These are phyloP conservation scores for Saraca asoca DNA, from an alignment of 331 rosid species.

Conservation along the genomic window DNA sequence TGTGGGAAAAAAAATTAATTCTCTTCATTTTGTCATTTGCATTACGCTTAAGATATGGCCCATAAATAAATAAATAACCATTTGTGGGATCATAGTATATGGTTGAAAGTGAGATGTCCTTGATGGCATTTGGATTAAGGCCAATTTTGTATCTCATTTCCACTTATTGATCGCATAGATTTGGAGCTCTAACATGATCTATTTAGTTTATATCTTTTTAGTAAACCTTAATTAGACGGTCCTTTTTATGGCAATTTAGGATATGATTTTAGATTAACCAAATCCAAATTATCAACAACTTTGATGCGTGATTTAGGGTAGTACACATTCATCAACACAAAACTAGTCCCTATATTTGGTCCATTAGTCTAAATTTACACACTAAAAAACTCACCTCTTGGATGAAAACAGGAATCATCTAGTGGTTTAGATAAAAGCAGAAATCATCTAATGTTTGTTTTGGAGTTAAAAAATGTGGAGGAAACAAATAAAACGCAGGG, in stretches of 20 bases:
- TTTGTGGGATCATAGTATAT: not conserved
- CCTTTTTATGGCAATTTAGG: not conserved
- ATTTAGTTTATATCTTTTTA: no score
- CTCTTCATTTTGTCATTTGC: no score
- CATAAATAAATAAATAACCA: no score
- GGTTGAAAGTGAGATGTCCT: not conserved
- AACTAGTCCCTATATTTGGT: not conserved
- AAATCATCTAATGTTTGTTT: no score
- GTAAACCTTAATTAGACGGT: not conserved
- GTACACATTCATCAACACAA: not conserved
- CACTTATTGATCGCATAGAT: not conserved
- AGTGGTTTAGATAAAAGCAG: no score
- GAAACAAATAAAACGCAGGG: no score
- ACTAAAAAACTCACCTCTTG: no score
- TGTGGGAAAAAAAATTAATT: no score
- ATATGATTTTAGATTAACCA: not conserved
- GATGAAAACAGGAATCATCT: no score
- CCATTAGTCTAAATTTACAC: no score
- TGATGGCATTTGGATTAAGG: not conserved
- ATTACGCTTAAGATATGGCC: no score
- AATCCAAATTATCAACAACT: not conserved
- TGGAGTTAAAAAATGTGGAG: no score
- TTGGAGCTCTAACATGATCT: not conserved
- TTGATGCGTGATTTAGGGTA: slow-evolving; percentile 7
- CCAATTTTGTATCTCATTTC: slow-evolving; percentile 18